Base-by-base conservation (phyloP, 257 asterid species). In the Plantago major region DNA sequence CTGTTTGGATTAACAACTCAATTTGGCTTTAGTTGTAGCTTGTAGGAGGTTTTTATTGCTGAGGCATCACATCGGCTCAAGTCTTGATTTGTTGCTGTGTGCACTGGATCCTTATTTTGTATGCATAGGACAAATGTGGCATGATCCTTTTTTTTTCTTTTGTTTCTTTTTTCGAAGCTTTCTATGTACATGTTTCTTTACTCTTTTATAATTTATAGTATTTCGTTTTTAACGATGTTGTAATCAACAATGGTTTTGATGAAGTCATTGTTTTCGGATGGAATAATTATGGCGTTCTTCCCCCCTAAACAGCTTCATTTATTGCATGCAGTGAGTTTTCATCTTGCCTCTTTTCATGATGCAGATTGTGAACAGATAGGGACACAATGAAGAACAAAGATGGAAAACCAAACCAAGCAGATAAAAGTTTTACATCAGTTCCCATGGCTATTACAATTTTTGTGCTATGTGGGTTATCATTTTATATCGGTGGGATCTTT, bases 401-500 rank as follows among this genome's bases (percentile, higher is more conserved):
- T 51, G 85, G 75, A 42, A 81, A 74, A 63, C 65, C 76, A 38
- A 51, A 53, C 50, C 83, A 58, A 60, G 60, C 76, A 0, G 87
- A 81, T 17, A 81, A 60, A 45, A 65, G 22, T 57, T 77, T 68
- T 0, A 64, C 77, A 74, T 46, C 73, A 9, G 72, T 79, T 19
- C 78, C 91, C 9, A 15, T 73, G 65, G 82, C 79, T 7, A 59
- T 83, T 43, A 46, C 70, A 63, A 47, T 86, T 42, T 51, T 81
- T 42, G 75, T 79, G 70, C 64, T 86, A 46, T 83, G 91, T 75
- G 95, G 88, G 37, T 47, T 83, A 63, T 83, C 91, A 3, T 86
- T 86, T 74, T 83, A 79, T 67, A 82, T 83, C 33, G 95, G 95
- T 12, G 84, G 85, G 15, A 72, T 83, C 33, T 73, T 83, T 60